Percentiles rank a stretch among this genome's conserved stretches.
Evolutionary conservation across 305 asterid species (phyloP).

Genomic region (Ilex paraguariensis): DNA sequence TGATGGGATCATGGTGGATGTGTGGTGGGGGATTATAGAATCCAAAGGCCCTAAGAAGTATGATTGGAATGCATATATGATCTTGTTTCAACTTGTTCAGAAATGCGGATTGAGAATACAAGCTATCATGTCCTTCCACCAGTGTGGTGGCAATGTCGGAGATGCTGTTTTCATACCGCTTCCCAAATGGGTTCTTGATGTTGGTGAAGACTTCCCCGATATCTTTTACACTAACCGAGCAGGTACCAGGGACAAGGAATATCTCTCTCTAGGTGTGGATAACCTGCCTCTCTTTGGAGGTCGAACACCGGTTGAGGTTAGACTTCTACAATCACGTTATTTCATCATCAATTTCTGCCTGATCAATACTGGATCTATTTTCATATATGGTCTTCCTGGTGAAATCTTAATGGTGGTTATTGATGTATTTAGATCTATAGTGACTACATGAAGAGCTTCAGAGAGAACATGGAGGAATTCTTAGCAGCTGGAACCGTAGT

Average conservation of each 20-base stretch:
- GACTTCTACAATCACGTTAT: no score
- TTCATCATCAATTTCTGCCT: not conserved
- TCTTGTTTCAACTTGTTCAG: conserved; percentile 42
- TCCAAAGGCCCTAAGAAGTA: conserved; percentile 50
- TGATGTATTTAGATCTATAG: conserved; percentile 51
- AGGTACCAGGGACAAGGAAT: conserved; percentile 51
- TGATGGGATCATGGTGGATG: conserved; percentile 86
- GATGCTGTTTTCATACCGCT: conserved; percentile 58
- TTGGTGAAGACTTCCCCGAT: conserved; percentile 43
- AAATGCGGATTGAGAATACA: conserved; percentile 54
- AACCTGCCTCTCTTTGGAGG: conserved; percentile 58
- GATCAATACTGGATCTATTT: not conserved
- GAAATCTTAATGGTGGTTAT: not conserved
- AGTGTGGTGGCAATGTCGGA: conserved; percentile 83
- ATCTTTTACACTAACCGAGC: conserved; percentile 58
- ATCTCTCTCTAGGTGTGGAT: conserved; percentile 69
- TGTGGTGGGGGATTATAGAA: conserved; percentile 89
- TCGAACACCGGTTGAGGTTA: conserved; percentile 73
- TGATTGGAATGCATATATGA: conserved; percentile 65
- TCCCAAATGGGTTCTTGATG: conserved; percentile 57
- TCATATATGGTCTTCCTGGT: not conserved
- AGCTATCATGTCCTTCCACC: conserved; percentile 92
- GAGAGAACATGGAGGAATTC: conserved; percentile 53
- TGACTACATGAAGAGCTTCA: conserved; percentile 69
- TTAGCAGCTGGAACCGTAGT: conserved; percentile 49